Evolutionary conservation across 2,329 filamentous ascomycete species (phyloP).

Genomic region (Volutella citrinella): DNA sequence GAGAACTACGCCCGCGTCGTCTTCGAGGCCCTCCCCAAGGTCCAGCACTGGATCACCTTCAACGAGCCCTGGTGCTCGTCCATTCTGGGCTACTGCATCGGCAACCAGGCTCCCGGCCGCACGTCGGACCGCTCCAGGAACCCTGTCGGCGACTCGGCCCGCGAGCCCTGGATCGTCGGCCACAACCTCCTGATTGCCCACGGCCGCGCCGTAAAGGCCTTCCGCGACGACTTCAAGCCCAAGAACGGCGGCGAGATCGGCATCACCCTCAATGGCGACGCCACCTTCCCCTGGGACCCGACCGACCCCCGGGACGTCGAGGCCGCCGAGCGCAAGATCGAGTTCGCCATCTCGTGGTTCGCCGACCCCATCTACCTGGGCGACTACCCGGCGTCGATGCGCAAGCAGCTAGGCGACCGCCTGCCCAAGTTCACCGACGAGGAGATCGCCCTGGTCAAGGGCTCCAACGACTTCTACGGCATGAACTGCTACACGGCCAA

Average conservation of each 20-base stretch:
- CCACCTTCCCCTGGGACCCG: conserved; percentile 78
- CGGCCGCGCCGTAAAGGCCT: conserved; percentile 75
- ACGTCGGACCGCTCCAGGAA: conserved; percentile 73
- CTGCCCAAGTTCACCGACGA: conserved; percentile 72
- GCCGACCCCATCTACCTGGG: conserved; percentile 84
- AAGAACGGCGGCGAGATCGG: conserved; percentile 74
- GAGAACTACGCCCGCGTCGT: conserved; percentile 73
- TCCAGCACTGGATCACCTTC: conserved; percentile 87
- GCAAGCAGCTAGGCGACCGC: conserved; percentile 73
- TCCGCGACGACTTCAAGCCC: conserved; percentile 77
- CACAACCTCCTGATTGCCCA: conserved; percentile 81
- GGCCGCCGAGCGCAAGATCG: conserved; percentile 76
- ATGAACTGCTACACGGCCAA: conserved; percentile 94
- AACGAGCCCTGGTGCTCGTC: conserved; percentile 88
- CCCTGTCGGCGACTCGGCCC: conserved; percentile 67
- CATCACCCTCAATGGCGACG: conserved; percentile 85
- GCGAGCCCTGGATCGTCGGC: conserved; percentile 79
- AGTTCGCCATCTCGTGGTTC: conserved; percentile 87
- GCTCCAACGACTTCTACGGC: conserved; percentile 91
- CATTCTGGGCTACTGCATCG: conserved; percentile 75
- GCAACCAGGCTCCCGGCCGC: conserved; percentile 78
- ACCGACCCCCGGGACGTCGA: conserved; percentile 71
- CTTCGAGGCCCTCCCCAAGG: conserved; percentile 71
- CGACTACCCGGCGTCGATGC: conserved; percentile 81
- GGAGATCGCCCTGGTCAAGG: conserved; percentile 70